A percentile compares a stretch with the other conserved stretches of the same genome.
phyloP scores from a whole-genome alignment of 1,284 basidiomycete species.

The Schizophyllum commune region DNA sequence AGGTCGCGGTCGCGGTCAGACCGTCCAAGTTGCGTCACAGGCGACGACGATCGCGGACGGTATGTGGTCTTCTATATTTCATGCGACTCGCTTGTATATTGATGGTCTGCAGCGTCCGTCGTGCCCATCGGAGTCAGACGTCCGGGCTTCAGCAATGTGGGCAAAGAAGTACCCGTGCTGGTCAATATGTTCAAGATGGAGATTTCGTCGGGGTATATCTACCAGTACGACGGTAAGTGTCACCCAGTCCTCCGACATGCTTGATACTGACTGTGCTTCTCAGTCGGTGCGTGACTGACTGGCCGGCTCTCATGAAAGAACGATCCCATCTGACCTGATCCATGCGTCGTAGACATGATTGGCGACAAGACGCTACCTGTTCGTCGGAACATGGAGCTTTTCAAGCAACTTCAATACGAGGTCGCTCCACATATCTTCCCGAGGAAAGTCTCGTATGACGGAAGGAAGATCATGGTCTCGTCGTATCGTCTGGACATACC shows the following conservation, averaged over 20 bases:
- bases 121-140: constrained; percentile 53
- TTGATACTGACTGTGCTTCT: not conserved
- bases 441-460: constrained; percentile 61
- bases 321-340: not conserved
- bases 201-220: constrained; percentile 53
- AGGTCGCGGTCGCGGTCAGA: too few relatives aligned
- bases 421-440: constrained; percentile 52
- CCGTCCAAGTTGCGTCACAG: too few relatives aligned
- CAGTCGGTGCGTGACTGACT: too few relatives aligned
- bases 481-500: constrained; percentile 12
- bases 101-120: too few relatives aligned
- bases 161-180: constrained; percentile 28
- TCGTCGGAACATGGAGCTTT: constrained; percentile 58
- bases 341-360: constrained; percentile 47
- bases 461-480: constrained; percentile 69
- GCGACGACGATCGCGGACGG: too few relatives aligned
- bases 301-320: too few relatives aligned
- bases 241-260: constrained; percentile 2
- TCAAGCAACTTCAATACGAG: constrained; percentile 47
- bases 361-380: constrained; percentile 61
- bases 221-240: constrained; percentile 66
- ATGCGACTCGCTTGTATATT: too few relatives aligned
- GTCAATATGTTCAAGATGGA: constrained; percentile 60
- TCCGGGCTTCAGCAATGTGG: constrained; percentile 50
- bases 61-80: too few relatives aligned